Evolutionary conservation across 306 rosid genomes (phyloP).

Genomic region (Canavalia ensiformis): DNA sequence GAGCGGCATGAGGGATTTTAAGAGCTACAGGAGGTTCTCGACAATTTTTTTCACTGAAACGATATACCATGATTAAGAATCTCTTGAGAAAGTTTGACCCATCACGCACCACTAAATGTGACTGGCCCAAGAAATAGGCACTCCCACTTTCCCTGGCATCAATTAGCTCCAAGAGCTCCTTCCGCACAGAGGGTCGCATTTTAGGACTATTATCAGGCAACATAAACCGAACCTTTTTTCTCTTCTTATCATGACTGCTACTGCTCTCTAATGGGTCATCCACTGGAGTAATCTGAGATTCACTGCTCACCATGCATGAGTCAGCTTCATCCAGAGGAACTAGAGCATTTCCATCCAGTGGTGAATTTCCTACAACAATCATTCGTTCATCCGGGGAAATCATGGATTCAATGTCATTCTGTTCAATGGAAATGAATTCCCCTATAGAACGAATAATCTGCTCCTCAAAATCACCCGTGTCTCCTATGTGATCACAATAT

Average conservation of each 20-base stretch:
- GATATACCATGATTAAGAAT: slow-evolving; percentile 66
- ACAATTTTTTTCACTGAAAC: slow-evolving; percentile 70
- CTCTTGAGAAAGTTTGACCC: slow-evolving; percentile 67
- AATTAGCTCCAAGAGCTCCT: slow-evolving; percentile 68
- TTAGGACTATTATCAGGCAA: slow-evolving; percentile 72
- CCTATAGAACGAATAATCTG: slow-evolving; percentile 75
- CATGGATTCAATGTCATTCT: slow-evolving; percentile 62
- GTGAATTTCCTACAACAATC: slow-evolving; percentile 70
- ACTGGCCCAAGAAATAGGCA: slow-evolving; percentile 80
- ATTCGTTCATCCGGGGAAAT: slow-evolving; percentile 62
- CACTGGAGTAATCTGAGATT: slow-evolving; percentile 54
- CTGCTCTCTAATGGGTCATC: slow-evolving; percentile 45
- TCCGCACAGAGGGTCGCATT: slow-evolving; percentile 63
- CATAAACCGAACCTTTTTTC: slow-evolving; percentile 74
- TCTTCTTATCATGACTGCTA: slow-evolving; percentile 38
- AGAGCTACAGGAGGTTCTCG: slow-evolving; percentile 74
- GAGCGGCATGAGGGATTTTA: slow-evolving; percentile 87
- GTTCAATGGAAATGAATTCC: slow-evolving; percentile 75
- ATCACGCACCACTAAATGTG: slow-evolving; percentile 68
- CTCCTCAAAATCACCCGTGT: slow-evolving; percentile 79
- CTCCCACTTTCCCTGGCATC: slow-evolving; percentile 90
- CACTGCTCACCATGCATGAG: slow-evolving; percentile 45
- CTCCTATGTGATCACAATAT: slow-evolving; percentile 72
- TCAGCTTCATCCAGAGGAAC: slow-evolving; percentile 58
- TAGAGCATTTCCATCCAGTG: slow-evolving; percentile 61